Base-by-base conservation (phyloP, 2,329 filamentous ascomycete genomes). In the Aspergillus tamarii region DNA sequence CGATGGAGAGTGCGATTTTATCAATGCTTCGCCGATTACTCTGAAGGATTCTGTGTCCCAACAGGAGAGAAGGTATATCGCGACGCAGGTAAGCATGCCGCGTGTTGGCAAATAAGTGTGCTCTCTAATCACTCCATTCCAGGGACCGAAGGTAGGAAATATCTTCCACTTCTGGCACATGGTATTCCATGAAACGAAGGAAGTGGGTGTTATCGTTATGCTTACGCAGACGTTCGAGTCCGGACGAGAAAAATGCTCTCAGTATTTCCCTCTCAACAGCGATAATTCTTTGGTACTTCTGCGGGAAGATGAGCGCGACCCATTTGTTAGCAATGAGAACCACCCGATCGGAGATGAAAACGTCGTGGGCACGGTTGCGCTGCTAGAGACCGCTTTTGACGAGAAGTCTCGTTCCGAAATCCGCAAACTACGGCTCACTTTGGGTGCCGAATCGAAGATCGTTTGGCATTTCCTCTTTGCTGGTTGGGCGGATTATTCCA, bases 111-210 rank as follows among this genome's bases (percentile, higher is more conserved):
- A 21, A 16, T 10, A 50, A 26, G 16, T 19, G 8, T 23, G 30
- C 16, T 39, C 12, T 41, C 60, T 58, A 30, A 62, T 46, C n/a
- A 16, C 30, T 32, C 11, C 1, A 7, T 19, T 32, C 14, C 32
- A 89, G 81, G 95, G 95, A 0, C 95, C 95, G 7, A 97, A 94
- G 73, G 78, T 84, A 64, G 86, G 87, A 30, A 92, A 91, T 19
- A 84, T 90, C 61, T 87, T 89, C 69, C 93, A 96, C 74, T 91
- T 96, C 68, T 99, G 94, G 92, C 92, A 95, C 74, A 99, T 99
- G 95, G 84, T 97, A 41, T 91, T 92, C 76, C 89, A 96, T 72
- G 92, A 96, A 77, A 87, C 84, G n/a, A 78, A 80, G 30, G 88
- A 89, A 53, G 88, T 90, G 2, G 93, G 88, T 1, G 92, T 98